A percentile compares a stretch with the other conserved stretches of the same genome.
phyloP scores from a whole-genome alignment of 2,329 filamentous ascomycete genomes.

The Fusarium domesticum region DNA sequence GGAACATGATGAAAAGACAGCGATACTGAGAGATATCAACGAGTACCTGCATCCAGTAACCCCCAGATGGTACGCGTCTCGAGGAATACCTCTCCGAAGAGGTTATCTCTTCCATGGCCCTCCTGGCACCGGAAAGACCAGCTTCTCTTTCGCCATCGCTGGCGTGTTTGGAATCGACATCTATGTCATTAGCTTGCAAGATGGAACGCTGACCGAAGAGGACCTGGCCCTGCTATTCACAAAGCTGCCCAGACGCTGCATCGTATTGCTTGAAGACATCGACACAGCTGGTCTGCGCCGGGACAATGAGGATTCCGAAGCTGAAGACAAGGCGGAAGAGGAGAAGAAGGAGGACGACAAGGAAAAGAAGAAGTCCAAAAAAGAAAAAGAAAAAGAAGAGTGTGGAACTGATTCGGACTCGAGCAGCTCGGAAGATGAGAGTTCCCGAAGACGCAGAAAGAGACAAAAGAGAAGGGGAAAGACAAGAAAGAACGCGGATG shows the following conservation, averaged over 20 bases:
- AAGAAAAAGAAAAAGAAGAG: slow-evolving; percentile 30
- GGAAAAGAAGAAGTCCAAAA: slow-evolving; percentile 3
- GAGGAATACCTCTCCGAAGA: slow-evolving; percentile 71
- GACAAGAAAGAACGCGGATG: slow-evolving; percentile 15
- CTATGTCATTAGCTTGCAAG: slow-evolving; percentile 57
- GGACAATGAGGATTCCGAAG: slow-evolving; percentile 33
- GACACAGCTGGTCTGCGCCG: slow-evolving; percentile 61
- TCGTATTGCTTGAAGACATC: slow-evolving; percentile 68
- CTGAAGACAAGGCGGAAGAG: slow-evolving; percentile 21
- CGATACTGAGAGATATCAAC: slow-evolving; percentile 68
- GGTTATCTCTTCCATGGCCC: slow-evolving; percentile 78
- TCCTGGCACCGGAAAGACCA: slow-evolving; percentile 71
- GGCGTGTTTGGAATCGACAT: slow-evolving; percentile 65
- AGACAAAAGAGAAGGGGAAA: slow-evolving; percentile 17
- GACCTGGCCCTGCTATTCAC: slow-evolving; percentile 58
- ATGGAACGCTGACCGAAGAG: slow-evolving; percentile 60
- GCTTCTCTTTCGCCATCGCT: slow-evolving; percentile 62
- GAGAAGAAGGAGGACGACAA: slow-evolving; percentile 6
- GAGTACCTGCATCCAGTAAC: slow-evolving; percentile 72
- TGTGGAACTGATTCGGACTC: slow-evolving; percentile 23
- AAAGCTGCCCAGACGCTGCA: slow-evolving; percentile 58
- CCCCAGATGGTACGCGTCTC: slow-evolving; percentile 69
- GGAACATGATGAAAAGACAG: slow-evolving; percentile 62
- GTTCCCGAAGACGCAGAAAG: slow-evolving; percentile 18
- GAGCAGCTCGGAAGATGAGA: slow-evolving; percentile 26